phyloP scores from a whole-genome alignment of 495 filamentous ascomycete species.

The Elaphomyces granulatus region DNA sequence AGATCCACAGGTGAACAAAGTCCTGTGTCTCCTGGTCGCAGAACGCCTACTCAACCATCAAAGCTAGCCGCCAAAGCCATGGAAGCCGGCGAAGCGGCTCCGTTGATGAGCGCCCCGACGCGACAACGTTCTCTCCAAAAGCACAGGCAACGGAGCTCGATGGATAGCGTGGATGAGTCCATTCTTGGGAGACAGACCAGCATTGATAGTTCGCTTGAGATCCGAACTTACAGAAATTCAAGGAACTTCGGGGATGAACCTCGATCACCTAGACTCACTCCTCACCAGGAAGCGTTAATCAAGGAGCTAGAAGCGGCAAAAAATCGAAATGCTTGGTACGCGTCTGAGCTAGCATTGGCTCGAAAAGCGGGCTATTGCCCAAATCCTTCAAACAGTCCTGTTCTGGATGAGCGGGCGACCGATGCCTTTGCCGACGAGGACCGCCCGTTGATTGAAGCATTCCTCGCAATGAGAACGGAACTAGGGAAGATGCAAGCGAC shows the following conservation, averaged over 20 bases:
- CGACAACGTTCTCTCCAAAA: constrained; percentile 32
- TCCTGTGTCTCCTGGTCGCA: constrained; percentile 39
- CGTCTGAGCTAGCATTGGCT: constrained; percentile 82
- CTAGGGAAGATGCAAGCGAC: constrained; percentile 71
- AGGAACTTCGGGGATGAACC: constrained; percentile 29
- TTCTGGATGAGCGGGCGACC: constrained; percentile 57
- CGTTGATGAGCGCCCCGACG: constrained; percentile 27
- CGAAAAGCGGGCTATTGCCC: constrained; percentile 75
- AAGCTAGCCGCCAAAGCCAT: constrained; percentile 31
- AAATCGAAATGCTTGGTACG: constrained; percentile 90
- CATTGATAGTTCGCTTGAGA: constrained; percentile 31
- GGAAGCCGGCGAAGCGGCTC: constrained; percentile 36
- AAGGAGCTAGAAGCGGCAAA: constrained; percentile 74
- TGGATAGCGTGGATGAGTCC: constrained; percentile 34
- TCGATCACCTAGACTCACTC: constrained; percentile 29
- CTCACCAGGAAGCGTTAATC: constrained; percentile 41
- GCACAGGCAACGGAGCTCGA: constrained; percentile 28
- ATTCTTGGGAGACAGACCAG: constrained; percentile 28
- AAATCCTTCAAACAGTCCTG: constrained; percentile 53
- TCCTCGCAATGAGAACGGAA: constrained; percentile 79
- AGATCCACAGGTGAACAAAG: constrained; percentile 19
- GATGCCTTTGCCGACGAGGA: constrained; percentile 83
- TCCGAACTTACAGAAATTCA: constrained; percentile 27
- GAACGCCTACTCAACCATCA: constrained; percentile 44
- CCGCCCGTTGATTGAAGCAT: constrained; percentile 78